Base-by-base conservation (phyloP, 148 eudicot species). In the Amaranthus hypochondriacus region DNA sequence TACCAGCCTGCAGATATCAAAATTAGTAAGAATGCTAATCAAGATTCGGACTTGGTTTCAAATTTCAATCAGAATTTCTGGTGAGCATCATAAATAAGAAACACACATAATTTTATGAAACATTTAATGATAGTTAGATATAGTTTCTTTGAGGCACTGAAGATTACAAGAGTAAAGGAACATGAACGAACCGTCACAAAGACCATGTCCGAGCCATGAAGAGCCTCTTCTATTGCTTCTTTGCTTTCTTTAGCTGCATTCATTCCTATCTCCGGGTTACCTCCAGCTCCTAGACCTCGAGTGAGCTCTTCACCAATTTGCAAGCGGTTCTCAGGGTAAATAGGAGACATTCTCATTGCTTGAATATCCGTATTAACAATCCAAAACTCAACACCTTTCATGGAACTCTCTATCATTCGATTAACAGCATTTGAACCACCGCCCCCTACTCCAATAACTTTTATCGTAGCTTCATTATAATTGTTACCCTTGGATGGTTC, bases 381-480 rank as follows among this genome's bases (percentile, higher is more conserved):
- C 97, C 97, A 95, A 73, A 95, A 95, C 76, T 95, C 99, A 42
- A 95, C 97, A 78, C 99, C 99, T 71, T 86, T 90, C 93, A 95
- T 86, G 8, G 92, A 73, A 66, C 97, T 95, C 84, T 95, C 97
- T 7, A 95, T 92, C 99, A 95, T 92, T 4, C 99, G 89, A 80
- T 95, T 95, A 62, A 95, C 99, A 13, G 97, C 99, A 84, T 95
- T 92, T 1, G 99, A 95, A 68, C 99, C 99, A 56, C 99, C 99
- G 67, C 99, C 99, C 52, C 99, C 99, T 68, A 95, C 96, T 48
- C 99, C 99, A 78, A 95, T 82, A 65, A 95, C 99, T 84, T 95
- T 95, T 69, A 95, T 95, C 72, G 85, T 95, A 21, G 99, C 99
- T 81, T 80, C 96, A 75, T 86, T 92, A 66, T 70, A 85, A 74